Evolutionary conservation across 2,329 filamentous ascomycete genomes (phyloP), one percentile per base, ranked within the genome.

Genomic region (Arthrobotrys iridis): DNA sequence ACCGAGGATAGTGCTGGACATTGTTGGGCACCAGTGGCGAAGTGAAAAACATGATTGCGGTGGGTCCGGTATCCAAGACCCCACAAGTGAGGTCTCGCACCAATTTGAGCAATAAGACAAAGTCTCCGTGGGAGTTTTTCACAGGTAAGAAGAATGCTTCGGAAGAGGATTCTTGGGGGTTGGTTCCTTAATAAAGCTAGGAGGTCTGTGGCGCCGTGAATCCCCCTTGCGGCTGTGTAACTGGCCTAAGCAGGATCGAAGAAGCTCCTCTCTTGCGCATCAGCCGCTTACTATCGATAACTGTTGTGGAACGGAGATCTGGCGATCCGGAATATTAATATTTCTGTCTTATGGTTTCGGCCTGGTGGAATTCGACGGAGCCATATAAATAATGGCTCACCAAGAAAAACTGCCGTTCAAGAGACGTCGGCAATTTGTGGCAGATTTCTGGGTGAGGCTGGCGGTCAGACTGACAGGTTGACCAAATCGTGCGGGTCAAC

Each of bases 11-110:
- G 20, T 75, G 46, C 20, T 64, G 71, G 15, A 66, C 63, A 35
- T 75, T 68, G 63, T 75, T 64, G 18, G 63, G 57, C 6, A 75
- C 48, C 5, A 67, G 45, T 10, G 63, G 55, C 45, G 71, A 68
- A 28, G 63, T 48, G 46, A 67, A 59, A 15, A 68, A 20, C 71
- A 75, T 75, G 18, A 18, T 33, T 18, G 26, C 22, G 1, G 55
- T 46, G 30, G 24, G 24, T 26, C 28, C 18, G 15, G 22, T 55
- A 55, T n/a, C 48, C 28, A 55, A 18, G 28, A 28, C 15, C 8
- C 24, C 22, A 4, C 22, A 48, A 11, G 43, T 48, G 22, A 33
- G 22, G 4, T 24, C 52, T 24, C 33, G 50, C n/a, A 8, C 58
- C 8, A 8, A 59, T 18, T 30, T 22, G 10, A 11, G 4, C 10